A percentile compares a stretch with the other conserved stretches of the same genome.
Conservation (phyloP, 805 yeast genomes). For the Hemisphaericaspora nanyangensis region DNA sequence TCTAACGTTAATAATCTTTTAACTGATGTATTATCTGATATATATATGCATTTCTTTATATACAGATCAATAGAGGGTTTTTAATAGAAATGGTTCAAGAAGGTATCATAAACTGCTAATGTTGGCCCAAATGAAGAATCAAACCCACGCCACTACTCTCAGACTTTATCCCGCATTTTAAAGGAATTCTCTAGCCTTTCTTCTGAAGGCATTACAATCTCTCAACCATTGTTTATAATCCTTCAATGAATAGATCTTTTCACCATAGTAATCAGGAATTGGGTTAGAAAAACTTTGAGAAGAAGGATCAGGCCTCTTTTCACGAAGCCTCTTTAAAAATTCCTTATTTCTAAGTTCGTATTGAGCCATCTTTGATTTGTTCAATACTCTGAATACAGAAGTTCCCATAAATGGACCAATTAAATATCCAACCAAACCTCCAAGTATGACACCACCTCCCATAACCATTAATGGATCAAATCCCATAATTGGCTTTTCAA, state of each 20-base stretch:
- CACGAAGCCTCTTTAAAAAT: conserved; percentile 69
- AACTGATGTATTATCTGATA: too few relatives aligned
- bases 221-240: conserved; percentile 95
- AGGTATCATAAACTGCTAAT: too few relatives aligned
- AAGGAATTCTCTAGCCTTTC: conserved; percentile 69
- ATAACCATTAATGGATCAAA: conserved; percentile 83
- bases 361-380: conserved; percentile 42
- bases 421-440: conserved; percentile 75
- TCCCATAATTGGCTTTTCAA: conserved; percentile 81
- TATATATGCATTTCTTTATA: too few relatives aligned
- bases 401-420: conserved; percentile 82
- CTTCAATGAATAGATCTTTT: conserved; percentile 79
- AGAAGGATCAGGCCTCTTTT: conserved; percentile 87
- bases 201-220: conserved; percentile 86
- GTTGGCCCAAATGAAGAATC: too few relatives aligned
- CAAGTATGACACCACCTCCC: conserved; percentile 66
- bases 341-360: conserved; percentile 63
- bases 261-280: conserved; percentile 98
- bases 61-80: too few relatives aligned
- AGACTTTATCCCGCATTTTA: too few relatives aligned
- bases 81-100: too few relatives aligned
- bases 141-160: too few relatives aligned
- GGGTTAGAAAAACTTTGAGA: conserved; percentile 89
- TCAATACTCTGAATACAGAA: conserved; percentile 55
- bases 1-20: too few relatives aligned